Conservation (phyloP, 306 rosid genomes). For the Lupinus albus region DNA sequence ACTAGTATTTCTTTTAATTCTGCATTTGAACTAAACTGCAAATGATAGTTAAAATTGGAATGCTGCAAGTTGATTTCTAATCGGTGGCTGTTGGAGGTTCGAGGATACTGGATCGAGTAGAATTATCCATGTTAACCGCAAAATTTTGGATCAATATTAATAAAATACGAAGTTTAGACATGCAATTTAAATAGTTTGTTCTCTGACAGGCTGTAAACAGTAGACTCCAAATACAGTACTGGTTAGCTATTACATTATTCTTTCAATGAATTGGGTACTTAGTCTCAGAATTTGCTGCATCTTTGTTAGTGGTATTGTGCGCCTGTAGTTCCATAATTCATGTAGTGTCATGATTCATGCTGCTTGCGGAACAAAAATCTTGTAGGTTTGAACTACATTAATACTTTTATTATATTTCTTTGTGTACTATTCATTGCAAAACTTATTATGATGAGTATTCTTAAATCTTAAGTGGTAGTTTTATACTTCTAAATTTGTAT, state of each 20-base stretch:
- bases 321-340: conserved; percentile 6
- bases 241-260: conserved; percentile 24
- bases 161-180: conserved; percentile 16
- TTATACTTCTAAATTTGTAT: too few species aligned
- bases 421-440: too few species aligned
- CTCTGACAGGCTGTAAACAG: conserved; percentile 33
- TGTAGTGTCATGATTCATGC: background rate
- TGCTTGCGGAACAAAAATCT: background rate
- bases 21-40: conserved; percentile 23
- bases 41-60: conserved; percentile 22
- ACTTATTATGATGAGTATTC: too few species aligned
- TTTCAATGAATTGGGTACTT: conserved; percentile 15
- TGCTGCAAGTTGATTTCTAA: conserved; percentile 17
- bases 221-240: background rate
- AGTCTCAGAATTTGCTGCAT: background rate
- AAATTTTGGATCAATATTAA: conserved; percentile 32
- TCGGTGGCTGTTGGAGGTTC: background rate
- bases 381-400: too few species aligned
- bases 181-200: conserved; percentile 7
- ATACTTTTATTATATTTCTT: too few species aligned
- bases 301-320: conserved; percentile 1
- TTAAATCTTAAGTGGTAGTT: too few species aligned
- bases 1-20: conserved; percentile 23
- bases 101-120: conserved; percentile 16
- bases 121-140: conserved; percentile 27